Evolutionary conservation across 2,329 filamentous ascomycete species (phyloP), one percentile per base, ranked within the genome.

Genomic region (Pyricularia pennisetigena): DNA sequence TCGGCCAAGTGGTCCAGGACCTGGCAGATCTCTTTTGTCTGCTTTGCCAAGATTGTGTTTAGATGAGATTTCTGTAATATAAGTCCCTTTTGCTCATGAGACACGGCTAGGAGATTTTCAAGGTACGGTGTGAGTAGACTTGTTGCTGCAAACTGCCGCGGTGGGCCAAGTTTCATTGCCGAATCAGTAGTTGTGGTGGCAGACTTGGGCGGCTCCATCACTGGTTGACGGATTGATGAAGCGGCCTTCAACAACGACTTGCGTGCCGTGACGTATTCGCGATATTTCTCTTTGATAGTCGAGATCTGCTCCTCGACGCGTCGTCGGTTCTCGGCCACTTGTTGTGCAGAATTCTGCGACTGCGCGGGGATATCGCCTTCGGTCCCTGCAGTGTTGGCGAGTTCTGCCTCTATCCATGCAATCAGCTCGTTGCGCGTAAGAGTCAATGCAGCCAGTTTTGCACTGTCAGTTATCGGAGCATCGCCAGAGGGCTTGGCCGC

Each of bases 351-450:
- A 67, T 23, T 54, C 6, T 30, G 35, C 24, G 64, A 57, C 32
- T n/a, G 35, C 26, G 72, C 70, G 10, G 63, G 65, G 0, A 74
- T 73, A 6, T 74, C 74, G 0, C 71, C 74, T 0, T 75, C 76
- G 1, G 75, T 74, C 26, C 77, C 77, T 4, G 81, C 80, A 1
- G 86, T 85, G 68, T 84, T 85, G 67, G 81, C 78, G 26, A 90
- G 77, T 74, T 90, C 88, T 5, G 78, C 79, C 74, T 90, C 88
- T 68, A 90, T 88, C 88, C 88, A 90, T 68, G 77, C 80, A 69
- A 90, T 89, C 66, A 90, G 80, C 70, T 86, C 85, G 67, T 84
- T 83, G 20, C 88, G 82, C 12, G 87, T 85, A 8, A 78, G 78
- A 61, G 81, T 82, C 10, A 90, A 77, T 16, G 88, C 88, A 65